A percentile compares a stretch with the other conserved stretches of the same genome.
Evolutionary conservation across 768 basidiomycete species (phyloP).

Genomic region (Cytidiella melzeri): DNA sequence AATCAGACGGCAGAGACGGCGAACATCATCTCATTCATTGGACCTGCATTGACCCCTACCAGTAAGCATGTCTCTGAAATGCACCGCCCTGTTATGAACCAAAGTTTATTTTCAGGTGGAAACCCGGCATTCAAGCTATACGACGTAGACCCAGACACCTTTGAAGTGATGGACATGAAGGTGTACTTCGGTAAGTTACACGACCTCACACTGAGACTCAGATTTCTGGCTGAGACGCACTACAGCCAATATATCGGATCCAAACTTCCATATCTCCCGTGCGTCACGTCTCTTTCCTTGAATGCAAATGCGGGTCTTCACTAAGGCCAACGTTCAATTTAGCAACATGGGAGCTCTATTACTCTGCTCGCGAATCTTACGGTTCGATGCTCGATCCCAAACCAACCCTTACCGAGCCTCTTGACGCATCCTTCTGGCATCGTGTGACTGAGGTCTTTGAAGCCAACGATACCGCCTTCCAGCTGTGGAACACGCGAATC

Average conservation of each 20-base stretch:
- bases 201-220: background rate
- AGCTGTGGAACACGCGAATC: slow-evolving; percentile 40
- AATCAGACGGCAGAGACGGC: slow-evolving; percentile 40
- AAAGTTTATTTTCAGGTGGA: slow-evolving; percentile 30
- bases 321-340: no score
- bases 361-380: slow-evolving; percentile 51
- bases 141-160: slow-evolving; percentile 61
- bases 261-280: slow-evolving; percentile 42
- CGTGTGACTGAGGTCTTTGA: slow-evolving; percentile 48
- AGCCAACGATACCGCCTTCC: slow-evolving; percentile 38
- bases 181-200: slow-evolving; percentile 40
- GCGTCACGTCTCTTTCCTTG: slow-evolving; percentile 19
- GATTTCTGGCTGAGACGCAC: background rate
- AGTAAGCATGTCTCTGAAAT: slow-evolving; percentile 25
- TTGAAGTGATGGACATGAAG: slow-evolving; percentile 54
- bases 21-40: slow-evolving; percentile 42
- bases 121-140: slow-evolving; percentile 56
- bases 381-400: slow-evolving; percentile 34
- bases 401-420: slow-evolving; percentile 30
- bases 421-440: slow-evolving; percentile 57
- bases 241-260: slow-evolving; percentile 33
- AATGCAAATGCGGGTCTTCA: no score
- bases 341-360: slow-evolving; percentile 50
- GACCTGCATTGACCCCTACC: slow-evolving; percentile 52
- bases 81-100: background rate